Percentiles rank a stretch among this genome's conserved stretches.
Conservation (phyloP, 306 rosid genomes). For the Dryas drummondii region DNA sequence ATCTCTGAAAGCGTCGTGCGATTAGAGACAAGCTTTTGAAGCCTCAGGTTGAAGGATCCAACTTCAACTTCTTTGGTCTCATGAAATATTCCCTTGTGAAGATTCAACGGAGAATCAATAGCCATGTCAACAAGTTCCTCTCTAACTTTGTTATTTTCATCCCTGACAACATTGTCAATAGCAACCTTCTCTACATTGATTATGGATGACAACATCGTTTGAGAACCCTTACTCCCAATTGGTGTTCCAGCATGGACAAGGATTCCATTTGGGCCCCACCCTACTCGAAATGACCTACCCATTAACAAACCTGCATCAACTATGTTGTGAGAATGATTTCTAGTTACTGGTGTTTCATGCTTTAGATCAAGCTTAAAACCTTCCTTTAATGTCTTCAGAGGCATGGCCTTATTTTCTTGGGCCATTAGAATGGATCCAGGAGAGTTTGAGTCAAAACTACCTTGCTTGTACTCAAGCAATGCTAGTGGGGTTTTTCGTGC, state of each 20-base stretch:
- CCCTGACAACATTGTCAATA: conserved; percentile 79
- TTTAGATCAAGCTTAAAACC: conserved; percentile 79
- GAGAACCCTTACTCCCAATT: conserved; percentile 50
- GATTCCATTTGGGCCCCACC: conserved; percentile 97
- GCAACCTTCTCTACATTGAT: conserved; percentile 85
- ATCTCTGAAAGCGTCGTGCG: conserved; percentile 65
- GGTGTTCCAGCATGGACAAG: conserved; percentile 82
- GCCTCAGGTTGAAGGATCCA: conserved; percentile 69
- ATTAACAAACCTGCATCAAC: conserved; percentile 97
- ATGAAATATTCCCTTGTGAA: conserved; percentile 71
- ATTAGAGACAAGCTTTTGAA: conserved; percentile 68
- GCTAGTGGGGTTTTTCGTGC: conserved; percentile 83
- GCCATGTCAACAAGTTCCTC: conserved; percentile 69
- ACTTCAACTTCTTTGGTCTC: conserved; percentile 55
- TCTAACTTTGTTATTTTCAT: conserved; percentile 67
- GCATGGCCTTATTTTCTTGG: conserved; percentile 67
- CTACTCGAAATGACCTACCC: conserved; percentile 96
- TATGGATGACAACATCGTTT: conserved; percentile 64
- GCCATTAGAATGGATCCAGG: conserved; percentile 79
- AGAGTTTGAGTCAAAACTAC: conserved; percentile 68
- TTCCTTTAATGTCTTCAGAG: conserved; percentile 55
- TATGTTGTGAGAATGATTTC: conserved; percentile 56
- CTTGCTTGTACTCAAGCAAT: conserved; percentile 74
- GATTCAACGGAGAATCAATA: conserved; percentile 66
- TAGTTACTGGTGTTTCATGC: conserved; percentile 66